Conservation (phyloP, 352 stramenopile genomes). For the Phytophthora melonis region DNA sequence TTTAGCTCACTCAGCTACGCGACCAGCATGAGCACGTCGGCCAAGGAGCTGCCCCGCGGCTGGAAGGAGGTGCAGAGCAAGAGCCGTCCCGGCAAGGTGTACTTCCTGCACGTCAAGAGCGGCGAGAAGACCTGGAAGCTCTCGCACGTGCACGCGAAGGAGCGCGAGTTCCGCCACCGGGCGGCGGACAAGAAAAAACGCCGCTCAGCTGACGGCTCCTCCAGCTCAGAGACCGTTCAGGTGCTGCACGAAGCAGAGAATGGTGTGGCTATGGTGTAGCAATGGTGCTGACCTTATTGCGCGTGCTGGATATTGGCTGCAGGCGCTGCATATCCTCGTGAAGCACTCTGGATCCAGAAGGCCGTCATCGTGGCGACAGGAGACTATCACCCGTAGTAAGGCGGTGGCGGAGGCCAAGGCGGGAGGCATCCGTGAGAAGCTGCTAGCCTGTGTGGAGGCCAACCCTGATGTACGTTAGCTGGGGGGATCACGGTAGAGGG, state of each 20-base stretch:
- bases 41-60: slow-evolving; percentile 77
- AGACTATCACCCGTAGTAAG: slow-evolving; percentile 90
- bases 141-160: slow-evolving; percentile 83
- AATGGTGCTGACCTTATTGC: not conserved
- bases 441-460: slow-evolving; percentile 75
- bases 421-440: slow-evolving; percentile 83
- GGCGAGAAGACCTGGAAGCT: slow-evolving; percentile 91
- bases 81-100: slow-evolving; percentile 83
- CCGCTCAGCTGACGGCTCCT: slow-evolving; percentile 25
- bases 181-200: slow-evolving; percentile 44
- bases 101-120: slow-evolving; percentile 87
- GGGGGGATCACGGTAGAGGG: not conserved
- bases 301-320: not conserved
- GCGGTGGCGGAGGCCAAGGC: slow-evolving; percentile 82
- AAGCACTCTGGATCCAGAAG: slow-evolving; percentile 87
- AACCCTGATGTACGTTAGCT: slow-evolving; percentile 59
- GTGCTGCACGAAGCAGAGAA: slow-evolving; percentile 3
- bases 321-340: slow-evolving; percentile 89
- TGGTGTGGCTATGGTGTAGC: not conserved
- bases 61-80: slow-evolving; percentile 92
- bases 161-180: slow-evolving; percentile 77
- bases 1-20: not conserved
- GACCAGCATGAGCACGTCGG: slow-evolving; percentile 47
- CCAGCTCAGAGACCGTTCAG: slow-evolving; percentile 57
- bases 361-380: slow-evolving; percentile 89